Evolutionary conservation across 805 yeast species (phyloP).

Genomic region (Yamadazyma phyllophila): DNA sequence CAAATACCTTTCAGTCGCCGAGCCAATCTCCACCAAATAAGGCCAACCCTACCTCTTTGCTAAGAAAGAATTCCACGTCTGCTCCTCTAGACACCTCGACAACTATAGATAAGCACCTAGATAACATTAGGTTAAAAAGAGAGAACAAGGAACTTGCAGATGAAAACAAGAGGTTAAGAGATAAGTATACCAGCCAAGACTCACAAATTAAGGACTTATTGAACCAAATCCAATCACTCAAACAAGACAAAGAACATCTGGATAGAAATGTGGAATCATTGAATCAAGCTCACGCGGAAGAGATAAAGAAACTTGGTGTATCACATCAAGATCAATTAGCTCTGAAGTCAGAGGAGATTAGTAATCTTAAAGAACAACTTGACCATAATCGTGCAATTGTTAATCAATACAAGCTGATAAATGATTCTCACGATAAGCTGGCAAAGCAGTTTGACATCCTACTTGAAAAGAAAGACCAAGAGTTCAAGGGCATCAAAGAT

Average conservation of each 20-base stretch:
- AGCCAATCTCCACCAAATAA: constrained; percentile 1
- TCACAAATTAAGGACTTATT: neutral
- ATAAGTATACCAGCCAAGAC: constrained; percentile 7
- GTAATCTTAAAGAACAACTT: constrained; percentile 3
- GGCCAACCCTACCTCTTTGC: constrained; percentile 27
- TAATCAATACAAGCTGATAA: constrained; percentile 8
- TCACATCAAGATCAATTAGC: neutral
- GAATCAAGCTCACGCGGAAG: constrained; percentile 3
- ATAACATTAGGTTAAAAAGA: constrained; percentile 36
- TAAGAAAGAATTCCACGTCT: constrained; percentile 17
- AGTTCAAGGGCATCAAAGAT: constrained; percentile 46
- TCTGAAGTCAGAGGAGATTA: constrained; percentile 11
- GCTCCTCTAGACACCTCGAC: constrained; percentile 33
- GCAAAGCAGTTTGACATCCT: neutral
- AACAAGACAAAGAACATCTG: constrained; percentile 9
- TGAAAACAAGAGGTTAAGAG: constrained; percentile 12
- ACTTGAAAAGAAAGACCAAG: constrained; percentile 9
- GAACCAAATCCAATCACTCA: constrained; percentile 4
- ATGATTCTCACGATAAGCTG: constrained; percentile 10
- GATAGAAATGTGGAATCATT: constrained; percentile 10
- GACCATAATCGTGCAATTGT: neutral
- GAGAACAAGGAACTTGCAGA: constrained; percentile 23
- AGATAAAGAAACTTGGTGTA: neutral
- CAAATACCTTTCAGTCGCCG: neutral
- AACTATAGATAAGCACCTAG: constrained; percentile 42